A percentile compares a stretch with the other conserved stretches of the same genome.
These are phyloP conservation scores for Kodamaea leandrae DNA, from an alignment of 805 yeast genomes.

Conservation along the genomic window DNA sequence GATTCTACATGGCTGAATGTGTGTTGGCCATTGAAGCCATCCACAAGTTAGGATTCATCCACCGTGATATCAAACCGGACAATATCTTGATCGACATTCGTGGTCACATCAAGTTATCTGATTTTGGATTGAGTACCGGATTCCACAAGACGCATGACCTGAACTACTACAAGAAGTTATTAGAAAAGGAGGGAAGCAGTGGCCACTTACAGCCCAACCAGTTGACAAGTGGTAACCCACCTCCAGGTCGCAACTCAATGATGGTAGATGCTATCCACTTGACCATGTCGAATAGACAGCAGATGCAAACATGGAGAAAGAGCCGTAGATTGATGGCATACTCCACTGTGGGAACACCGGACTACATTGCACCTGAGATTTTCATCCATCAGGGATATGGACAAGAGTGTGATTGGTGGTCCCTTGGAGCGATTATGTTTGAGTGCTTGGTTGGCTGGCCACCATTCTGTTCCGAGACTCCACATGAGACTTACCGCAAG, in stretches of 20 bases:
- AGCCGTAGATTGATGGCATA: slow-evolving; percentile 91
- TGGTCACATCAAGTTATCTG: slow-evolving; percentile 67
- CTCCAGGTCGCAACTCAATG: slow-evolving; percentile 65
- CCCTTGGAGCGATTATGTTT: slow-evolving; percentile 93
- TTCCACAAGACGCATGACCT: slow-evolving; percentile 92
- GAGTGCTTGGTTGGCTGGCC: slow-evolving; percentile 98
- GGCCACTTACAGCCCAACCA: slow-evolving; percentile 18
- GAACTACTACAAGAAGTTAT: slow-evolving; percentile 75
- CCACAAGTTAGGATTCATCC: slow-evolving; percentile 90
- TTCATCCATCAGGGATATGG: slow-evolving; percentile 92
- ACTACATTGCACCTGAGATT: slow-evolving; percentile 93
- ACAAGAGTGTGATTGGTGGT: slow-evolving; percentile 98
- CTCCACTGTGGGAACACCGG: slow-evolving; percentile 96
- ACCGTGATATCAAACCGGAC: slow-evolving; percentile 97
- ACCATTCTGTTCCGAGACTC: slow-evolving; percentile 92
- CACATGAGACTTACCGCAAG: slow-evolving; percentile 90
- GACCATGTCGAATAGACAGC: slow-evolving; percentile 93
- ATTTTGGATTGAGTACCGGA: slow-evolving; percentile 84
- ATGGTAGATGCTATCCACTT: slow-evolving; percentile 92
- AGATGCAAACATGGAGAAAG: slow-evolving; percentile 94
- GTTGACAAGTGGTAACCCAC: slow-evolving; percentile 23
- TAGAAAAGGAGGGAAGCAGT: slow-evolving; percentile 59
- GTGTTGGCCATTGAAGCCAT: slow-evolving; percentile 92
- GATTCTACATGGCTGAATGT: slow-evolving; percentile 95
- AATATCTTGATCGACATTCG: slow-evolving; percentile 82